These are phyloP conservation scores for Fraxinus xanthoxyloides DNA, from an alignment of 305 asterid genomes.

Conservation along the genomic window DNA sequence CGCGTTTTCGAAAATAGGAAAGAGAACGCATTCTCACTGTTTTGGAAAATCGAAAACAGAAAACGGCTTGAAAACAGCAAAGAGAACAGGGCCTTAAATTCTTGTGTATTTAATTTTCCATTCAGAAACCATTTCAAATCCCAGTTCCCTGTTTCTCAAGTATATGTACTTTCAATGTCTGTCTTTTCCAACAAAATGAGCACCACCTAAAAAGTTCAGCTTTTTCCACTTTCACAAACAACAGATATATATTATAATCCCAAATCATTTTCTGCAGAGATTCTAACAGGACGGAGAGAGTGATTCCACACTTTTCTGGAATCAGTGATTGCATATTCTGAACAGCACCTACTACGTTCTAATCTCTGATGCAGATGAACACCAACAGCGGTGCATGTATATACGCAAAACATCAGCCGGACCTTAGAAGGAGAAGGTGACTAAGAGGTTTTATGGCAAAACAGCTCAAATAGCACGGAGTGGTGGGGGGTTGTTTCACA, in stretches of 20 bases:
- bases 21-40: too few relatives aligned
- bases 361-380: neutral
- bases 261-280: neutral
- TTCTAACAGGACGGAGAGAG: neutral
- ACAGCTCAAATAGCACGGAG: neutral
- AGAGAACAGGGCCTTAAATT: too few relatives aligned
- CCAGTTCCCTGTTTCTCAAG: neutral
- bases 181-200: neutral
- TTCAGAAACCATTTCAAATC: neutral
- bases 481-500: neutral
- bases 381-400: neutral
- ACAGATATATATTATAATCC: neutral
- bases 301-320: neutral
- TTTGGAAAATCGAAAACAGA: too few relatives aligned
- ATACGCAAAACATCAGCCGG: neutral
- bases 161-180: neutral
- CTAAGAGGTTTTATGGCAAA: neutral
- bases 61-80: too few relatives aligned
- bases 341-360: neutral
- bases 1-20: too few relatives aligned
- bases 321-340: neutral
- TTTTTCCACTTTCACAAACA: neutral
- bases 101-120: too few relatives aligned
- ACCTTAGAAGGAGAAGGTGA: neutral
- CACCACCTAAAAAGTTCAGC: neutral